Conservation (phyloP, 371 early-diverging fungal genomes). For the Apophysomyces elegans region DNA sequence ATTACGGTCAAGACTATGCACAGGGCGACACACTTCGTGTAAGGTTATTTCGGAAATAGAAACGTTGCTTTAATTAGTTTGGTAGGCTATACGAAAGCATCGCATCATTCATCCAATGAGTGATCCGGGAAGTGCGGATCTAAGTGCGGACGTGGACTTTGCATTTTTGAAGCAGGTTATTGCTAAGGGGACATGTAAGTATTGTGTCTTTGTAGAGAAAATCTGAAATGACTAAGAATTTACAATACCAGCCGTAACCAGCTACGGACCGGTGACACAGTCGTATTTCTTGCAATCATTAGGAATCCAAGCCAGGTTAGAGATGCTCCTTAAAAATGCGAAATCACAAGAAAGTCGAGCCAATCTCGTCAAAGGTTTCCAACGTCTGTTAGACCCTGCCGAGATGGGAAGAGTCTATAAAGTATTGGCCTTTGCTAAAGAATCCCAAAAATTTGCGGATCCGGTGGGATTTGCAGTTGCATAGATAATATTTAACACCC, state of each 20-base stretch:
- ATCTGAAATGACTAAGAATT: neutral
- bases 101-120: constrained; percentile 77
- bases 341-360: constrained; percentile 53
- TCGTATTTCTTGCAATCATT: constrained; percentile 78
- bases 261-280: constrained; percentile 86
- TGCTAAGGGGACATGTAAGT: constrained; percentile 46
- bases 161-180: constrained; percentile 69
- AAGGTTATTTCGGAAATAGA: constrained; percentile 20
- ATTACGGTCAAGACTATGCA: constrained; percentile 88
- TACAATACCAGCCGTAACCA: constrained; percentile 22
- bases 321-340: constrained; percentile 71
- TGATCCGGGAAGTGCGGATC: constrained; percentile 85
- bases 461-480: constrained; percentile 22
- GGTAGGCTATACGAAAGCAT: constrained; percentile 86
- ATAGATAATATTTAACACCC: neutral
- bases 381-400: constrained; percentile 74
- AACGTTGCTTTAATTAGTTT: too few relatives aligned
- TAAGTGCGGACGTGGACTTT: constrained; percentile 96
- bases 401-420: constrained; percentile 86
- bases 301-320: constrained; percentile 82
- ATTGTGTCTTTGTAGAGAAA: neutral
- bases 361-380: constrained; percentile 69
- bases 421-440: constrained; percentile 69
- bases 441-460: constrained; percentile 7
- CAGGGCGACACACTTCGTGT: constrained; percentile 85